Conservation (phyloP, 1,284 basidiomycete genomes). For the Ustilago lituana region DNA sequence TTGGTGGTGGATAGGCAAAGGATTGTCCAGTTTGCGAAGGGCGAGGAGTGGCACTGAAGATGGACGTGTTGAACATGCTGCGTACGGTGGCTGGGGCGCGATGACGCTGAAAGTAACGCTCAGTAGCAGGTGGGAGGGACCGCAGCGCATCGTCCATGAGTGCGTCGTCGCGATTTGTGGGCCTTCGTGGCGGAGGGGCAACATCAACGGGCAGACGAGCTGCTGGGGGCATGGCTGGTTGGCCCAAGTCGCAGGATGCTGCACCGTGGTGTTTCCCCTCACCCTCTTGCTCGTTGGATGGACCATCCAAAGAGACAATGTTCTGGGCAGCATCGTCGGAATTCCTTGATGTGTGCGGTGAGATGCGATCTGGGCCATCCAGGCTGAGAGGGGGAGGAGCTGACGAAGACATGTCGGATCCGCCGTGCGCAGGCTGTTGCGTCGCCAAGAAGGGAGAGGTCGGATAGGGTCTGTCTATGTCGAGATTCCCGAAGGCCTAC, state of each 20-base stretch:
- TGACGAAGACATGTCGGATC: conserved; percentile 10
- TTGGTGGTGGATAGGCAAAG: conserved; percentile 18
- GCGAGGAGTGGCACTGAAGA: conserved; percentile 5
- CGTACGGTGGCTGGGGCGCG: conserved; percentile 29
- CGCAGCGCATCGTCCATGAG: conserved; percentile 49
- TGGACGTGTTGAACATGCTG: conserved; percentile 34
- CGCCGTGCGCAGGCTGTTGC: not conserved
- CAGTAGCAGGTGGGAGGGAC: conserved; percentile 40
- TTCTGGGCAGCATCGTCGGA: not conserved
- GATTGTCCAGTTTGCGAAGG: conserved; percentile 11
- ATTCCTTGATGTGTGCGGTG: not conserved
- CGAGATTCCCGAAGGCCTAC: too few species aligned
- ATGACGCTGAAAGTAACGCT: conserved; percentile 24
- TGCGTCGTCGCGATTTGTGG: conserved; percentile 26
- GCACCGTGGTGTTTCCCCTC: too few species aligned
- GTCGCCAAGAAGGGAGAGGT: too few species aligned
- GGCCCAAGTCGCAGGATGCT: not conserved
- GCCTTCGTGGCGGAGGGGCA: conserved; percentile 31
- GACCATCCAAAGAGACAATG: too few species aligned
- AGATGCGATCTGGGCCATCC: not conserved
- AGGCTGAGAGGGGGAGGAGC: conserved; percentile 10
- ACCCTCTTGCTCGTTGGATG: too few species aligned
- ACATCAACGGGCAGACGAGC: conserved; percentile 25
- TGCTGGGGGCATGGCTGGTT: conserved; percentile 22
- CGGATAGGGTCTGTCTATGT: too few species aligned